Base-by-base conservation (phyloP, 257 asterid species). In the Lycium barbarum region DNA sequence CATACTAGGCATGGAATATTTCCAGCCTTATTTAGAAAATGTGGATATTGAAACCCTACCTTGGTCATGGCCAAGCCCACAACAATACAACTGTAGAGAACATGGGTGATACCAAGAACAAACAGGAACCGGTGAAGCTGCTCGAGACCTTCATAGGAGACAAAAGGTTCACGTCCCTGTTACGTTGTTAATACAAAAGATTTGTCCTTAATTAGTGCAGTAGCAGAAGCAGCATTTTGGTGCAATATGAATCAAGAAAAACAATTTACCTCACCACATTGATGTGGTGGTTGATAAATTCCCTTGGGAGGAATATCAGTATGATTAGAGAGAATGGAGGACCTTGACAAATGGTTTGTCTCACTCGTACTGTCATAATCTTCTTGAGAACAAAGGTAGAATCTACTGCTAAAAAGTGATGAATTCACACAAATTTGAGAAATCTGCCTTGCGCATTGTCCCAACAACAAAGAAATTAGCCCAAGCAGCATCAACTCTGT, bases 401-500 rank as follows among this genome's bases (percentile, higher is more conserved):
- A 94, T 90, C 88, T 95, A 82, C 97, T 91, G 86, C 88, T 91
- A 90, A 94, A 94, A 9, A 94, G 93, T 35, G 99, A 94, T 1
- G 99, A 94, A 84, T 89, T 89, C 67, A 95, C 95, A 81, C 99
- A 95, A 35, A 95, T 89, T 85, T 87, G 95, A 66, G 97, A 90
- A 51, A 95, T 95, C 95, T 95, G 93, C 40, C 89, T 93, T 38
- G 97, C 93, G 91, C 97, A 95, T 91, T 95, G 99, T 89, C 98
- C 98, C 94, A 95, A 61, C 80, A 95, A 84, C 90, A 95, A 68
- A 11, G 99, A 95, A 68, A 95, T 95, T 9, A 95, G 93, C 74
- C 99, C 99, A 84, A 95, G 98, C 80, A 95, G 93, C 99, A 94
- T 95, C 83, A 94, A 79, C 89, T 95, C 98, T 95, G 97, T 82